These are phyloP conservation scores for Fusarium sp. DNA, from an alignment of 2,329 filamentous ascomycete species.

Conservation along the genomic window DNA sequence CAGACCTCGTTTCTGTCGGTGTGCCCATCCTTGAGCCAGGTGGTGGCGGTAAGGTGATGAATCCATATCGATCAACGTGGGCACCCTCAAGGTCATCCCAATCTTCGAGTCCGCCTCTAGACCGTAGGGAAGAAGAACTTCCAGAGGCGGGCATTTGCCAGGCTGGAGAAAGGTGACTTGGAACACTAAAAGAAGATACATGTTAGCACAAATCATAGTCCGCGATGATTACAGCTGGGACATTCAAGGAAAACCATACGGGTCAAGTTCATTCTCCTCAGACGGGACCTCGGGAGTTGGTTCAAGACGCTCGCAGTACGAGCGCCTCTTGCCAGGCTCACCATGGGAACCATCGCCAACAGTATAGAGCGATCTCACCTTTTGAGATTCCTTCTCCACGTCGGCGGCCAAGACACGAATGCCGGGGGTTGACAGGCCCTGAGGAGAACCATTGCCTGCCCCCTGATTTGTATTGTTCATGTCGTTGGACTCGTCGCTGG, in stretches of 20 bases:
- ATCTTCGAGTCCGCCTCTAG: constrained; percentile 67
- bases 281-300: constrained; percentile 63
- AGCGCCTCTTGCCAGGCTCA: constrained; percentile 62
- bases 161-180: constrained; percentile 47
- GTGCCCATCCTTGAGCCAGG: constrained; percentile 56
- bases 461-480: constrained; percentile 33
- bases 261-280: constrained; percentile 64
- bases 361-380: constrained; percentile 75
- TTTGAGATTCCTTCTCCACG: constrained; percentile 72
- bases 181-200: constrained; percentile 39
- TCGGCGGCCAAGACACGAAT: constrained; percentile 66
- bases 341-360: constrained; percentile 63
- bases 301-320: constrained; percentile 60
- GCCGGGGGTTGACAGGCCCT: constrained; percentile 53
- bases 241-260: constrained; percentile 66
- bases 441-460: constrained; percentile 24
- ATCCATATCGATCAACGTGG: constrained; percentile 75
- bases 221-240: constrained; percentile 36
- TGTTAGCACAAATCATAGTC: constrained; percentile 48
- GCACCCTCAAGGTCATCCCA: constrained; percentile 72
- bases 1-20: constrained; percentile 55
- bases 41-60: constrained; percentile 64
- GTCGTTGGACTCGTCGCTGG: constrained; percentile 41
- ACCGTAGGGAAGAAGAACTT: constrained; percentile 58
- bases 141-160: constrained; percentile 55